Evolutionary conservation across 371 early-diverging fungal genomes (phyloP), one percentile per base, ranked within the genome.

Genomic region (Apophysomyces sp.): DNA sequence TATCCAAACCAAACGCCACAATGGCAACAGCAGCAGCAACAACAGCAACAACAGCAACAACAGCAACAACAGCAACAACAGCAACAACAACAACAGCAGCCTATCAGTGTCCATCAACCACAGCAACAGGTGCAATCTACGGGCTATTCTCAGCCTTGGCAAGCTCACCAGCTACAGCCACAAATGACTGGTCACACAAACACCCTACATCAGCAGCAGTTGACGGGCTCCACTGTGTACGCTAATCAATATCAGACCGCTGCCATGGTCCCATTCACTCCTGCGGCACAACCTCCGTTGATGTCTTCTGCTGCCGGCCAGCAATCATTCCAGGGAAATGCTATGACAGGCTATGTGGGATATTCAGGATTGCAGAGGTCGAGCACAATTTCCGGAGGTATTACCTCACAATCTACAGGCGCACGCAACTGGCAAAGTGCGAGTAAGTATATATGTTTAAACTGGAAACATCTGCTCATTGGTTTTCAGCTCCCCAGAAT

Each of bases 401-500:
- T 52, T 73, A 72, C 1, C 58, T 78, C 62, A 16, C 85, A 84
- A 56, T 65, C 76, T 27, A 84, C 85, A 7, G 85, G 82, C 49
- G 54, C 44, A 26, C 79, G 83, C 54, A 77, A 72, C 63, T 85
- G 83, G 85, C 72, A 68, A 54, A 66, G 62, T 55, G 77, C 85
- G 5, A 83, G 82, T 77, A 83, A 66, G 81, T 74, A 15, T 24
- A 8, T 27, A 11, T 21, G 2, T 29, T 37, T 11, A 34, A 11
- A 8, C 34, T 34, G 13, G 34, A 34, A 11, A 2, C 4, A 8
- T 11, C 11, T 34, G 34, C 11, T 34, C 4, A 34, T 34, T 34
- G 34, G 13, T 8, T 41, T 21, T 26, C 57, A 77, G 81, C 82
- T 0, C 80, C 83, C 11, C 71, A 80, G 15, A 82, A 85, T 54